Evolutionary conservation across 2,329 filamentous ascomycete species (phyloP).

Genomic region (Dichotomopilus funicola): DNA sequence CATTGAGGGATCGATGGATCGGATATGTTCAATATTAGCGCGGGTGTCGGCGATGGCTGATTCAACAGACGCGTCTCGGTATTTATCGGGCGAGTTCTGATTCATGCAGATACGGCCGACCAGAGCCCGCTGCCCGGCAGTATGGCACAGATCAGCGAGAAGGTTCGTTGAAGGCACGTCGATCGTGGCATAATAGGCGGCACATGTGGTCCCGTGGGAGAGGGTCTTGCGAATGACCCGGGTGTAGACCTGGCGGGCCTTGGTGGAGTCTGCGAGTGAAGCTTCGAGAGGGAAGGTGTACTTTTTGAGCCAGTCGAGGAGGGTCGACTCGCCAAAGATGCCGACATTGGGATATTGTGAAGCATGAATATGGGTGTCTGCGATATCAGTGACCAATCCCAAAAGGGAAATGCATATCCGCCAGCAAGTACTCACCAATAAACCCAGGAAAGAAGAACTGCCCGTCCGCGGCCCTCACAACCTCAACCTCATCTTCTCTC

Average conservation of each 20-base stretch:
- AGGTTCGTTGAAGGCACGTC: conserved; percentile 86
- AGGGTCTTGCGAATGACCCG: conserved; percentile 75
- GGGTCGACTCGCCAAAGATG: conserved; percentile 86
- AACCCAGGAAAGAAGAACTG: conserved; percentile 83
- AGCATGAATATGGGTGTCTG: conserved; percentile 93
- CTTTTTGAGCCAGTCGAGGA: conserved; percentile 86
- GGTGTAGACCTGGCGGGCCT: conserved; percentile 66
- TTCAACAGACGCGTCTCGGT: conserved; percentile 64
- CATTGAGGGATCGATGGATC: conserved; percentile 56
- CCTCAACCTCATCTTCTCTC: conserved; percentile 33
- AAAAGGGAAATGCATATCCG: not conserved
- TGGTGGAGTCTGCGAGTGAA: conserved; percentile 57
- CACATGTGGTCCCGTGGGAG: conserved; percentile 85
- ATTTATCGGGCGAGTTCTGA: conserved; percentile 65
- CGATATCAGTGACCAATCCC: not conserved
- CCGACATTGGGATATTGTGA: conserved; percentile 91
- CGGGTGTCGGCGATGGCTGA: conserved; percentile 50
- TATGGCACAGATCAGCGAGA: conserved; percentile 75
- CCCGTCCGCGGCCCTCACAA: conserved; percentile 34
- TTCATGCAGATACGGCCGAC: conserved; percentile 97
- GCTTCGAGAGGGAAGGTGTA: conserved; percentile 94
- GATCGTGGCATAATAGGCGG: conserved; percentile 89
- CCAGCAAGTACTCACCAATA: conserved; percentile 48
- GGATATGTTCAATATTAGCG: conserved; percentile 59
- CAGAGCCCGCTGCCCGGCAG: conserved; percentile 77